These are phyloP conservation scores for Penicillium canescens DNA, from an alignment of 495 filamentous ascomycete species.

Conservation along the genomic window DNA sequence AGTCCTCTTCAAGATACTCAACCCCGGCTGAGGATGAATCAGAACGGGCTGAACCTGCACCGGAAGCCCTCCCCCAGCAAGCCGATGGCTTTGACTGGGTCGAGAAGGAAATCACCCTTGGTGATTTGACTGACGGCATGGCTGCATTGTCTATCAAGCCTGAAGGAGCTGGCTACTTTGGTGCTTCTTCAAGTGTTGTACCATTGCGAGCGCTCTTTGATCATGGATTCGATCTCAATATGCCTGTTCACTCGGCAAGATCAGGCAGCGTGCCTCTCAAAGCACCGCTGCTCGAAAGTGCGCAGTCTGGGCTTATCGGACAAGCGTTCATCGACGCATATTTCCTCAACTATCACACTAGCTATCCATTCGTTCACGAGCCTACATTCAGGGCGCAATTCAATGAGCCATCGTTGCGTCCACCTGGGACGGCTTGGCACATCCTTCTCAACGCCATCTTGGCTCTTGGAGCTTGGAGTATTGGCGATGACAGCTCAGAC, in stretches of 20 bases:
- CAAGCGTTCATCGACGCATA: constrained; percentile 53
- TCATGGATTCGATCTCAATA: constrained; percentile 48
- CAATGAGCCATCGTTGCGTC: constrained; percentile 48
- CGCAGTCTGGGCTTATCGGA: constrained; percentile 44
- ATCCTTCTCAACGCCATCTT: constrained; percentile 52
- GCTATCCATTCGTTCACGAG: constrained; percentile 58
- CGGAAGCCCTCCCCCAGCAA: constrained; percentile 48
- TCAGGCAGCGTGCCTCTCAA: constrained; percentile 38
- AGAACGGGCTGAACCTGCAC: constrained; percentile 39
- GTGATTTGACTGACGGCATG: constrained; percentile 51
- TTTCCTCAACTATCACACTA: constrained; percentile 53
- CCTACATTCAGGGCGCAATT: constrained; percentile 56
- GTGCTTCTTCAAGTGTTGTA: constrained; percentile 50
- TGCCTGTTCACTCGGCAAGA: constrained; percentile 35
- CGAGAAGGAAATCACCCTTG: constrained; percentile 45
- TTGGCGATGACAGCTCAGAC: too few species aligned
- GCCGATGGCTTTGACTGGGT: constrained; percentile 56
- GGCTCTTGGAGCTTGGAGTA: constrained; percentile 53
- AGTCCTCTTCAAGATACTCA: constrained; percentile 41
- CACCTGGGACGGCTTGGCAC: constrained; percentile 51
- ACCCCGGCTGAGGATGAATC: constrained; percentile 37
- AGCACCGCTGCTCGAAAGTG: constrained; percentile 41
- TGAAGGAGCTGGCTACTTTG: constrained; percentile 53
- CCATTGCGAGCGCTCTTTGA: constrained; percentile 45
- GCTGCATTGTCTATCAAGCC: too few species aligned